phyloP scores from a whole-genome alignment of 2,329 filamentous ascomycete genomes.

The Monosporascus sp. region DNA sequence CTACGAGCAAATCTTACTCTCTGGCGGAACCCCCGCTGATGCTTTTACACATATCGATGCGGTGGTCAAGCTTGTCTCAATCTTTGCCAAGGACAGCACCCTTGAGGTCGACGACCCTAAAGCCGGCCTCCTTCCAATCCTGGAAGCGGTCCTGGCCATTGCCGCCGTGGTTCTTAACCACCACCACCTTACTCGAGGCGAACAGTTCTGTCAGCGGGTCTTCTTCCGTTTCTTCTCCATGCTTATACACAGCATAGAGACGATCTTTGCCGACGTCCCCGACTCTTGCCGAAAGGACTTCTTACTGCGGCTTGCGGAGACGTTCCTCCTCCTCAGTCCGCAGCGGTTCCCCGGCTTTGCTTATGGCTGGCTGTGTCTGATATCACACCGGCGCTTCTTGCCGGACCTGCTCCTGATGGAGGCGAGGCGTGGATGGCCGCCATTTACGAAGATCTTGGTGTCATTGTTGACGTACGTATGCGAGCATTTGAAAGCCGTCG shows the following conservation, averaged over 20 bases:
- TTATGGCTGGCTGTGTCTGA: slow-evolving; percentile 77
- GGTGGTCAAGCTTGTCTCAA: slow-evolving; percentile 72
- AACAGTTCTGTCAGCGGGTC: slow-evolving; percentile 79
- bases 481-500: slow-evolving; percentile 71
- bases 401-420: slow-evolving; percentile 68
- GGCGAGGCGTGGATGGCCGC: slow-evolving; percentile 67
- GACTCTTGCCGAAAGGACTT: slow-evolving; percentile 64
- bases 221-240: slow-evolving; percentile 88
- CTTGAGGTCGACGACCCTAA: slow-evolving; percentile 55
- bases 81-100: slow-evolving; percentile 68
- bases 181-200: slow-evolving; percentile 75
- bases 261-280: slow-evolving; percentile 51
- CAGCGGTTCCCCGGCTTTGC: slow-evolving; percentile 74
- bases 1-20: slow-evolving; percentile 67
- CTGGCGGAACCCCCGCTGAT: slow-evolving; percentile 54
- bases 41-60: slow-evolving; percentile 67
- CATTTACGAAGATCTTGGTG: slow-evolving; percentile 69
- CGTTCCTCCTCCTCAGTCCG: slow-evolving; percentile 71
- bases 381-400: slow-evolving; percentile 82
- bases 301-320: slow-evolving; percentile 65
- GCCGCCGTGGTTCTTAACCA: slow-evolving; percentile 77
- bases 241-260: slow-evolving; percentile 70
- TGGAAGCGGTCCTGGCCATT: slow-evolving; percentile 76
- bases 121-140: slow-evolving; percentile 61
- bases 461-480: slow-evolving; percentile 70